Percentiles rank a stretch among this genome's conserved stretches.
Evolutionary conservation across 2,329 filamentous ascomycete genomes (phyloP).

Genomic region (Knufia fluminis): DNA sequence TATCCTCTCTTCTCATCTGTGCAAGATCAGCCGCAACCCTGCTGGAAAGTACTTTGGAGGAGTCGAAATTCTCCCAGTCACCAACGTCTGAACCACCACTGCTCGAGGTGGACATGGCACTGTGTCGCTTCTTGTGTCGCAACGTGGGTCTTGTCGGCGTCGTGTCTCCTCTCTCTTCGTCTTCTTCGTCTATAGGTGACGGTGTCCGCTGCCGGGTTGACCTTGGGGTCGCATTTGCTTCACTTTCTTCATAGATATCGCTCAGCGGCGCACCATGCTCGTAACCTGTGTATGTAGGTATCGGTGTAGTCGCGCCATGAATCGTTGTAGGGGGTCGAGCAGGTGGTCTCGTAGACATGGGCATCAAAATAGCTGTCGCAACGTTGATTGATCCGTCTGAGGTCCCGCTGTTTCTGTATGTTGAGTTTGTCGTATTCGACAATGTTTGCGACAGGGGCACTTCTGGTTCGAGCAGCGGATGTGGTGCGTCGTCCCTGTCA

Average conservation of each 20-base stretch:
- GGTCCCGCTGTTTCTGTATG: conserved; percentile 4
- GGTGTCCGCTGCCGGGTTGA: conserved; percentile 11
- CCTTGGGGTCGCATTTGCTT: conserved; percentile 14
- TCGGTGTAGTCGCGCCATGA: conserved; percentile 7
- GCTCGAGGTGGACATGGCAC: conserved; percentile 34
- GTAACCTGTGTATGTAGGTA: conserved; percentile 27
- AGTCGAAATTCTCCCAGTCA: conserved; percentile 24
- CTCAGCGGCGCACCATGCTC: conserved; percentile 34
- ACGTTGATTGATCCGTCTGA: conserved; percentile 11
- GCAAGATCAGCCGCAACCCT: conserved; percentile 21
- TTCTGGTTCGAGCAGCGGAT: conserved; percentile 44
- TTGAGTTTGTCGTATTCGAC: conserved; percentile 28
- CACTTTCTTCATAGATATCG: conserved; percentile 36
- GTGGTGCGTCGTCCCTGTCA: conserved; percentile 49
- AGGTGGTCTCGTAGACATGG: conserved; percentile 4
- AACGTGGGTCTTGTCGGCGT: background rate
- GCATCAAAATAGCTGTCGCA: conserved; percentile 18
- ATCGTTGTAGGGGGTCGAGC: background rate
- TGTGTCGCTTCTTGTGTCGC: conserved; percentile 40
- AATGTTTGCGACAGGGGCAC: conserved; percentile 38
- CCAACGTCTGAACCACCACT: conserved; percentile 23
- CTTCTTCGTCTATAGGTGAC: conserved; percentile 15
- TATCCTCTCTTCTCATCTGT: conserved; percentile 17
- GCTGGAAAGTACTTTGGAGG: conserved; percentile 19
- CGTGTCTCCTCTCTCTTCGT: background rate